Percentiles rank a stretch among this genome's conserved stretches.
Evolutionary conservation across 2,329 filamentous ascomycete genomes (phyloP).

Genomic region (Aspergillus chevalieri): DNA sequence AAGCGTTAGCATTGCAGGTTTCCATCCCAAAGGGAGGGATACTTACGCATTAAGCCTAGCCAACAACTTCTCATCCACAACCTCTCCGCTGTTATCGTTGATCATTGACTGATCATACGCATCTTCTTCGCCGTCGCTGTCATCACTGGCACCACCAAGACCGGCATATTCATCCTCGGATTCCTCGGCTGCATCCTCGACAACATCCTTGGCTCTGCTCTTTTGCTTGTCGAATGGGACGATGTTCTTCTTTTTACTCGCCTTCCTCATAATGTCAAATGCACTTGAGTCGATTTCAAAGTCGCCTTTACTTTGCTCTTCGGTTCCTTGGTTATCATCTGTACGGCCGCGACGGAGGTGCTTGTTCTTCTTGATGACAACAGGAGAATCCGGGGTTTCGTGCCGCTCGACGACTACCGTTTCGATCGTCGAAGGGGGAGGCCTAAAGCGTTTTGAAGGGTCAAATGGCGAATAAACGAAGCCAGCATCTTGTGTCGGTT

Average conservation of each 20-base stretch:
- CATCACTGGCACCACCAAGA: constrained; percentile 80
- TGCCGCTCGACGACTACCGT: constrained; percentile 54
- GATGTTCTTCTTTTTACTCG: constrained; percentile 48
- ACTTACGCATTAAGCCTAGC: constrained; percentile 86
- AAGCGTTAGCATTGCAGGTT: constrained; percentile 16
- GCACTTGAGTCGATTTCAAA: constrained; percentile 45
- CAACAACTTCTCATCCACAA: constrained; percentile 72
- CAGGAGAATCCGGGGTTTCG: constrained; percentile 53
- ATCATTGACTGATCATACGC: constrained; percentile 82
- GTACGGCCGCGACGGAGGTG: constrained; percentile 47
- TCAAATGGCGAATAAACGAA: constrained; percentile 69
- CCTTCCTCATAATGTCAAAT: constrained; percentile 66
- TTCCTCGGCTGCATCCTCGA: constrained; percentile 91
- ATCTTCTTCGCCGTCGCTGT: constrained; percentile 71
- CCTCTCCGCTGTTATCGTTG: constrained; percentile 70
- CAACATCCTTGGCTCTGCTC: constrained; percentile 77
- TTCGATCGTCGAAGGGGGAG: constrained; percentile 63
- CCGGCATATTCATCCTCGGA: constrained; percentile 98
- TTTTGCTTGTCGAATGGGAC: constrained; percentile 73
- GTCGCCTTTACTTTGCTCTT: constrained; percentile 33
- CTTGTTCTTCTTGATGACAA: constrained; percentile 54
- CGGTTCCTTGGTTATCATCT: constrained; percentile 41
- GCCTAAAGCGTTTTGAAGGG: constrained; percentile 56
- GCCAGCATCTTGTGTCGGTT: constrained; percentile 75
- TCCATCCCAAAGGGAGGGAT: background rate